These are phyloP conservation scores for Spencermartinsiella ligniputridi DNA, from an alignment of 1,139 yeast species.

Conservation along the genomic window DNA sequence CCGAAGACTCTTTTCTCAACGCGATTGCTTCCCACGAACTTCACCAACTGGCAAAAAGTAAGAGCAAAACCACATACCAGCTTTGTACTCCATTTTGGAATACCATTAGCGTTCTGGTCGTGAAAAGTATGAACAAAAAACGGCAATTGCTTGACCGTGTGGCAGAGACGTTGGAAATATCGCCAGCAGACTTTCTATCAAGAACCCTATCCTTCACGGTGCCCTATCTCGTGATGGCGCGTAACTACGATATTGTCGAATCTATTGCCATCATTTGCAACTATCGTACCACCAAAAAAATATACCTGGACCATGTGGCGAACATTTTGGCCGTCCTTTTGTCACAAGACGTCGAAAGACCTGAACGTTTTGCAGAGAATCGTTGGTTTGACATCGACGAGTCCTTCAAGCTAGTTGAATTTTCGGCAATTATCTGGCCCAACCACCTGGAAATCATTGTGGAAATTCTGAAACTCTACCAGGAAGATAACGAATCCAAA, in stretches of 20 bases:
- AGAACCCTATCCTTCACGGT: conserved; percentile 72
- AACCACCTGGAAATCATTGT: conserved; percentile 29
- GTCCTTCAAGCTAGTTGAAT: conserved; percentile 32
- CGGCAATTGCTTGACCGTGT: conserved; percentile 56
- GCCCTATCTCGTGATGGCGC: conserved; percentile 67
- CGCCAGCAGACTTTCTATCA: conserved; percentile 55
- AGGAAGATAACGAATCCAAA: conserved; percentile 15
- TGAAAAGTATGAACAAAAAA: conserved; percentile 47
- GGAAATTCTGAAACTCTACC: conserved; percentile 31
- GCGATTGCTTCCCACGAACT: conserved; percentile 61
- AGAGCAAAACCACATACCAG: conserved; percentile 43
- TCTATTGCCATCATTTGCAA: conserved; percentile 45
- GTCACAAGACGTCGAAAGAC: conserved; percentile 42
- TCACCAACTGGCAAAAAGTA: conserved; percentile 41
- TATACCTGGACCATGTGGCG: conserved; percentile 35
- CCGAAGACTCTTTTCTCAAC: conserved; percentile 55
- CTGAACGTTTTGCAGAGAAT: conserved; percentile 44
- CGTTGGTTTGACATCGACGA: conserved; percentile 55
- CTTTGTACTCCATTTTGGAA: conserved; percentile 76
- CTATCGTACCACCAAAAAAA: conserved; percentile 22
- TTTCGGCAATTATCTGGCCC: conserved; percentile 43
- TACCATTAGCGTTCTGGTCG: conserved; percentile 61
- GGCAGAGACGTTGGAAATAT: conserved; percentile 60
- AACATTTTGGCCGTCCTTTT: conserved; percentile 45
- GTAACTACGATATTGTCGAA: conserved; percentile 57